Evolutionary conservation across 441 rosid genomes (phyloP).

Genomic region (Pelargonium fulgidum): DNA sequence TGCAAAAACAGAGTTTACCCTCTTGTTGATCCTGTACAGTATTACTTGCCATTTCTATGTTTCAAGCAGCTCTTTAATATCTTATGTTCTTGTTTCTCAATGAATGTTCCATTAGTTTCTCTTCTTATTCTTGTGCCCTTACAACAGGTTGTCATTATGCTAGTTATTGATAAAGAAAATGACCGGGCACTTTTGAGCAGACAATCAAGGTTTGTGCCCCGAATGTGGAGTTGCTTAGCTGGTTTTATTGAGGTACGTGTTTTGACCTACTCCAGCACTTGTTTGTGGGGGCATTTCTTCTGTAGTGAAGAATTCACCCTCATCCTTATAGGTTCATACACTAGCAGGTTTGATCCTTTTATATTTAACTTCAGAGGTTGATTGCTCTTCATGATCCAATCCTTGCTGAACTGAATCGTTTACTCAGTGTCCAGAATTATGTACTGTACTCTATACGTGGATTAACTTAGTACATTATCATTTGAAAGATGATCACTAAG

Average conservation of each 20-base stretch:
- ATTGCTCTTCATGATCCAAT: no score
- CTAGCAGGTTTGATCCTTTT: not conserved
- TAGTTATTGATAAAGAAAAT: slow-evolving; percentile 77
- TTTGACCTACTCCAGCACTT: not conserved
- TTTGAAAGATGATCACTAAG: not conserved
- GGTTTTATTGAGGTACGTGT: slow-evolving; percentile 78
- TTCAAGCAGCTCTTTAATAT: not conserved
- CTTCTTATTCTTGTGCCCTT: slow-evolving; percentile 3
- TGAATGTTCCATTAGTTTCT: slow-evolving; percentile 5
- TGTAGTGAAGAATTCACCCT: not conserved
- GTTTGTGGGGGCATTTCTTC: not conserved
- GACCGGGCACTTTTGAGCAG: slow-evolving; percentile 72
- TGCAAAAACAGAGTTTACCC: slow-evolving; percentile 75
- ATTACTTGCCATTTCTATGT: slow-evolving; percentile 15
- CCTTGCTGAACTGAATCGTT: not conserved
- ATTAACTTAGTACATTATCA: not conserved
- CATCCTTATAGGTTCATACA: not conserved
- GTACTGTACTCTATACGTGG: not conserved
- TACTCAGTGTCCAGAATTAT: not conserved
- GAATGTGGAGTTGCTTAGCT: slow-evolving; percentile 96
- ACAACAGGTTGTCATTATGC: slow-evolving; percentile 84
- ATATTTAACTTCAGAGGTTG: not conserved
- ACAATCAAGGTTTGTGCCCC: slow-evolving; percentile 65
- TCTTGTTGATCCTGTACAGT: slow-evolving; percentile 79
- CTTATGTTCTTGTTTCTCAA: no score